Conservation (phyloP, 2,329 filamentous ascomycete species). For the Phialocephala subalpina region DNA sequence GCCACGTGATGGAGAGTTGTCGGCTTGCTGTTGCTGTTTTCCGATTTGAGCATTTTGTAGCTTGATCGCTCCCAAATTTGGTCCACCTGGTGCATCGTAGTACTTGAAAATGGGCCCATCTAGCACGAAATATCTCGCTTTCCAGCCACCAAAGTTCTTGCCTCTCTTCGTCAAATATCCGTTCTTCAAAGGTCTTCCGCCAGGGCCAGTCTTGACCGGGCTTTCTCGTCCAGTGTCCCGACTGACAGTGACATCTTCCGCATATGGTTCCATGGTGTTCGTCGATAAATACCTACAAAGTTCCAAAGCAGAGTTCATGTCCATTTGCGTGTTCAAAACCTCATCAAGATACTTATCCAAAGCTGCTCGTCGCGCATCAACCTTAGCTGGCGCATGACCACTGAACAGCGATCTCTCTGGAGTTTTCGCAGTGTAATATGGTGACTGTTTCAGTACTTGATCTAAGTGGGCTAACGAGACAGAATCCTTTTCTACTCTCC, state of each 20-base stretch:
- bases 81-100: slow-evolving; percentile 88
- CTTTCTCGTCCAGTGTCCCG: slow-evolving; percentile 49
- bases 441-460: slow-evolving; percentile 77
- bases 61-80: slow-evolving; percentile 93
- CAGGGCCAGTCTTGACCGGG: slow-evolving; percentile 58
- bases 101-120: slow-evolving; percentile 82
- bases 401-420: slow-evolving; percentile 89
- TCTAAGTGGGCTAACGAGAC: slow-evolving; percentile 83
- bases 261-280: slow-evolving; percentile 67
- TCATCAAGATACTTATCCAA: slow-evolving; percentile 87
- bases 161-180: slow-evolving; percentile 96
- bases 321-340: slow-evolving; percentile 82
- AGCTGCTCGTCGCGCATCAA: slow-evolving; percentile 84
- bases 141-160: slow-evolving; percentile 99
- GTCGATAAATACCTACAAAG: slow-evolving; percentile 88
- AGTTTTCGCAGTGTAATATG: slow-evolving; percentile 76
- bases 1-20: slow-evolving; percentile 64
- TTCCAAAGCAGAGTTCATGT: slow-evolving; percentile 77
- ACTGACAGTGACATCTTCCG: slow-evolving; percentile 58
- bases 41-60: slow-evolving; percentile 91
- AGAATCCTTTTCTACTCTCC: slow-evolving; percentile 94
- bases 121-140: slow-evolving; percentile 78
- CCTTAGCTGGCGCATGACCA: slow-evolving; percentile 91
- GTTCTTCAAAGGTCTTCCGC: slow-evolving; percentile 76
- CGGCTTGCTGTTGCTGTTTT: slow-evolving; percentile 76